Conservation (phyloP, 176 grass and related monocot species). For the Melocanna baccifera region DNA sequence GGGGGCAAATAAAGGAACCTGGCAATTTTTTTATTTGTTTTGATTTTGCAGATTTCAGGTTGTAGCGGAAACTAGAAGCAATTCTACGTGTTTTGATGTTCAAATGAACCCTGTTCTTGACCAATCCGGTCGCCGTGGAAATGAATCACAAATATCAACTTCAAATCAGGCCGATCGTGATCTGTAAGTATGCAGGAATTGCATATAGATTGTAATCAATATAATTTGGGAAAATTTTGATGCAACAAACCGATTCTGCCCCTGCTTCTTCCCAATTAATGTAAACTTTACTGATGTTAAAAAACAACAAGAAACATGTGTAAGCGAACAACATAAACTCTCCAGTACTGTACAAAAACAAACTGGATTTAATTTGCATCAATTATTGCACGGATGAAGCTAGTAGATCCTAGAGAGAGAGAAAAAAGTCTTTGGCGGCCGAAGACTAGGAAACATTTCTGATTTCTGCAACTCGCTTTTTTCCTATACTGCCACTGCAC, state of each 20-base stretch:
- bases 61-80: no score
- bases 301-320: background rate
- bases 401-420: background rate
- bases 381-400: no score
- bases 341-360: background rate
- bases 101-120: no score
- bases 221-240: background rate
- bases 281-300: background rate
- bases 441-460: slow-evolving; percentile 19
- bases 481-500: background rate
- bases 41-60: no score
- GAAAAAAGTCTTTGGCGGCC: slow-evolving; percentile 17
- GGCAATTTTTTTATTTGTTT: no score
- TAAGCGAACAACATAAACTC: background rate
- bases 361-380: no score
- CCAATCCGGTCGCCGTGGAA: background rate
- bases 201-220: background rate
- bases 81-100: no score
- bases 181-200: background rate
- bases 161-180: background rate
- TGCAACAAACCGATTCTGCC: background rate
- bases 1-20: no score
- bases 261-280: background rate
- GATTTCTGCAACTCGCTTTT: background rate
- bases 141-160: background rate